Base-by-base conservation (phyloP, 192 early-diverging fungal genomes). In the Umbelopsis vinacea region DNA sequence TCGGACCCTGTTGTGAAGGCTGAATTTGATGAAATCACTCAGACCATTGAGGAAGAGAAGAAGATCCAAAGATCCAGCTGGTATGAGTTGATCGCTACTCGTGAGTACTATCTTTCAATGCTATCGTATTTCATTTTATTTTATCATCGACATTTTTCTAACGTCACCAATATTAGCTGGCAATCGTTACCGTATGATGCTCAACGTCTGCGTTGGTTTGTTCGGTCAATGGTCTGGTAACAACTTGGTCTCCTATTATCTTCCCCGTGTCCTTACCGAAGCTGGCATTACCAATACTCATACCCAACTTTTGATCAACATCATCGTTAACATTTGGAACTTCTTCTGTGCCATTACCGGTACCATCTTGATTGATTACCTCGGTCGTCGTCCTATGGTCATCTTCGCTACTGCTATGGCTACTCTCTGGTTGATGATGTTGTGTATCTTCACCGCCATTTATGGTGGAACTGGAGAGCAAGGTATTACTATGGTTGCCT, bases 21-120 rank as follows among this genome's bases (percentile, higher is more conserved):
- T 4, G 92, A 92, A 74, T 85, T 85, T 37, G 82, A 85, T 17
- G 88, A 91, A 26, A 91, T 94, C 66, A 83, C 88, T 70, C 85
- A 89, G 23, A 83, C 82, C 19, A 82, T 91, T 52, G 72, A 66
- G 19, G 74, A 85, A 63, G 91, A 92, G 69, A 77, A 79, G 23
- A 86, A 88, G 12, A 80, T 82, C 26, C 81, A 84, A 7, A 81
- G 82, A 37, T 29, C 57, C 35, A 26, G 57, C 6, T 63, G 57
- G 57, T 7, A 37, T 22, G 57, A 63, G 26, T 35, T 63, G 7
- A 19, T 63, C 37, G 57, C 57, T 63, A 63, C 57, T 37, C 57
- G 54, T 57, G 23, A 57, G 54, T 57, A 57, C 38, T 3, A 40
- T 6, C 38, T 40, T 40, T 6, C 38, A 6, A 40, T 40, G n/a